A percentile compares a stretch with the other conserved stretches of the same genome.
phyloP scores from a whole-genome alignment of 768 basidiomycete genomes.

The Coprinellus micaceus region DNA sequence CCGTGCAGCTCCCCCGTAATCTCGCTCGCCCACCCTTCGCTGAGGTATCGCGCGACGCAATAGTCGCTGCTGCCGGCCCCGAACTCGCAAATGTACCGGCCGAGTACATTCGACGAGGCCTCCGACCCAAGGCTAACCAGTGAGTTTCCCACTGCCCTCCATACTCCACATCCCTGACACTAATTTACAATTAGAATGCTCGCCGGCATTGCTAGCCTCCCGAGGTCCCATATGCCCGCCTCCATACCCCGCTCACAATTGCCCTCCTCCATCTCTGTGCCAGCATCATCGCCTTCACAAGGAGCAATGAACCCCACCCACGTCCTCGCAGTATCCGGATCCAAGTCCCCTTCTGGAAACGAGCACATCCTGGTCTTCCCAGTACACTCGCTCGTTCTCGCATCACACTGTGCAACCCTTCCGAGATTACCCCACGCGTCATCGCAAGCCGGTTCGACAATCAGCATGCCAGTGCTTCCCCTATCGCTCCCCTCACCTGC shows the following conservation, averaged over 20 bases:
- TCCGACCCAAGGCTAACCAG: slow-evolving; percentile 45
- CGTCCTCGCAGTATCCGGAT: slow-evolving; percentile 52
- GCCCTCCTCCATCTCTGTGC: slow-evolving; percentile 54
- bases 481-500: slow-evolving; percentile 67
- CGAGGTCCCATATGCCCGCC: slow-evolving; percentile 55
- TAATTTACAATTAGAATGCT: slow-evolving; percentile 42
- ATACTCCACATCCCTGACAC: slow-evolving; percentile 16
- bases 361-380: slow-evolving; percentile 53
- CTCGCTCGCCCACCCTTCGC: slow-evolving; percentile 59
- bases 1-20: slow-evolving; percentile 67
- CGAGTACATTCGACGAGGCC: slow-evolving; percentile 64
- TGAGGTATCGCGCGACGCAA: slow-evolving; percentile 54
- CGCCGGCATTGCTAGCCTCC: slow-evolving; percentile 47
- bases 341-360: slow-evolving; percentile 33
- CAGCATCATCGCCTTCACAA: slow-evolving; percentile 27
- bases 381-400: slow-evolving; percentile 59
- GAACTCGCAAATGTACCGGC: slow-evolving; percentile 60
- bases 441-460: slow-evolving; percentile 23
- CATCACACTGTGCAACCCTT: slow-evolving; percentile 55
- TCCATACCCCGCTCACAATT: slow-evolving; percentile 65
- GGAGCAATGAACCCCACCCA: slow-evolving; percentile 48
- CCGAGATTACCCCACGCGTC: slow-evolving; percentile 45
- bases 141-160: slow-evolving; percentile 25
- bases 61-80: slow-evolving; percentile 65
- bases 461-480: slow-evolving; percentile 65